Base-by-base conservation (phyloP, 202 grass and related monocot species). In the Sporobolus alterniflorus region DNA sequence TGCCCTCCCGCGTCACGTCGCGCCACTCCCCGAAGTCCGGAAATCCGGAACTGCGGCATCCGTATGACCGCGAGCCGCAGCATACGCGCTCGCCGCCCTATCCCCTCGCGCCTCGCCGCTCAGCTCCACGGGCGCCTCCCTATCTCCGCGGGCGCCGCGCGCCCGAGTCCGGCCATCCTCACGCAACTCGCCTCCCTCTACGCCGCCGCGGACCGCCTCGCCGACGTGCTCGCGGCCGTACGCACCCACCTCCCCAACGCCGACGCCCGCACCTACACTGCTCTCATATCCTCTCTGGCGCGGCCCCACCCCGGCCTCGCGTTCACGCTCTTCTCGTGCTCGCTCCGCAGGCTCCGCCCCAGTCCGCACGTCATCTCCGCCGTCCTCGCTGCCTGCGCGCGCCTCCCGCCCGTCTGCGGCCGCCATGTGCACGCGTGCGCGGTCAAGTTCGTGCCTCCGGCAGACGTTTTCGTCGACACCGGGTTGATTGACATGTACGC, bases 131-230 rank as follows among this genome's bases (percentile, higher is more conserved):
- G 65, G 49, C 83, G 82, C 48, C 71, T 89, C 34, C 33, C 76
- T 43, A 40, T 89, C 43, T 69, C 76, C 84, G 8, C 36, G 6
- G 36, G 8, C 36, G 36, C 36, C 36, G 32, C 65, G 70, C 64
- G 11, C 39, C 21, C 89, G 28, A 9, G 71, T 67, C 80, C 91
- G 10, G 43, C 50, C 87, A 57, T 84, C 84, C 87, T 83, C 80
- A 81, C 83, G 25, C 76, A 81, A 78, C 87, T 92, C 65, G 68
- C 89, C 87, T 83, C 87, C 75, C 87, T 89, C 80, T 92, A 89
- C 65, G 80, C 87, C 65, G 67, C 67, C 31, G 48, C 32, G 12
- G 90, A 83, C 64, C 57, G 39, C 40, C 75, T 73, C 64, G 29
- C 21, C 48, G 76, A 42, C 22, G 83, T 79, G 25, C 16, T 87